Evolutionary conservation across 345 rosid species (phyloP).

Genomic region (Aquilaria yunnanensis): DNA sequence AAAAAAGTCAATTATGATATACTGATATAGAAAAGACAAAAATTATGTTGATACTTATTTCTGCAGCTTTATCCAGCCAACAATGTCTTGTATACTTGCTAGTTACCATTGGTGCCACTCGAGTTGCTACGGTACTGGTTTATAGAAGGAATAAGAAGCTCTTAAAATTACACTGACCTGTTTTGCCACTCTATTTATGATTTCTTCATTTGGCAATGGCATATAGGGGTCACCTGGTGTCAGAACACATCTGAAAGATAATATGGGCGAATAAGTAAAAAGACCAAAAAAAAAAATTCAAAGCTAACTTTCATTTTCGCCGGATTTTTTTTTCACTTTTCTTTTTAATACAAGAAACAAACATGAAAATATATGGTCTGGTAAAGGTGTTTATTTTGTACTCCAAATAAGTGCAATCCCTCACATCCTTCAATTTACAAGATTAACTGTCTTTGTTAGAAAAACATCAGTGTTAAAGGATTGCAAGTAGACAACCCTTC

Average conservation of each 20-base stretch:
- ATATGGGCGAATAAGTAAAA: constrained; percentile 6
- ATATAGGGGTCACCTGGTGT: constrained; percentile 98
- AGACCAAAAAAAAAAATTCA: no score
- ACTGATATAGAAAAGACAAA: no score
- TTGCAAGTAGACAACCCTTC: not conserved
- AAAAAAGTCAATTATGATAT: no score
- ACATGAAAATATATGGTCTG: not conserved
- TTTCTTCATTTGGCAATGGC: constrained; percentile 78
- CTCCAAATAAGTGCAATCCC: no score
- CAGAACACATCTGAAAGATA: constrained; percentile 66
- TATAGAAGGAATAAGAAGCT: not conserved
- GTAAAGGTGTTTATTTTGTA: no score
- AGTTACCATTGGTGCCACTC: not conserved
- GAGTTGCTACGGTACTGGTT: not conserved
- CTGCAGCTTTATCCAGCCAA: not conserved
- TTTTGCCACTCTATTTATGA: constrained; percentile 73
- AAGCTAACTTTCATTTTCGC: no score
- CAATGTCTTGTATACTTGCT: not conserved
- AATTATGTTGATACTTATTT: no score
- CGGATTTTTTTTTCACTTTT: not conserved
- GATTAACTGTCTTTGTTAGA: no score
- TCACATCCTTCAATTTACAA: no score
- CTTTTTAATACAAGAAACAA: not conserved
- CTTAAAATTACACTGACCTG: constrained; percentile 46
- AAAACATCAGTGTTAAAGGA: not conserved